A percentile compares a stretch with the other conserved stretches of the same genome.
phyloP scores from a whole-genome alignment of 768 basidiomycete species.

The Calocybe indica region DNA sequence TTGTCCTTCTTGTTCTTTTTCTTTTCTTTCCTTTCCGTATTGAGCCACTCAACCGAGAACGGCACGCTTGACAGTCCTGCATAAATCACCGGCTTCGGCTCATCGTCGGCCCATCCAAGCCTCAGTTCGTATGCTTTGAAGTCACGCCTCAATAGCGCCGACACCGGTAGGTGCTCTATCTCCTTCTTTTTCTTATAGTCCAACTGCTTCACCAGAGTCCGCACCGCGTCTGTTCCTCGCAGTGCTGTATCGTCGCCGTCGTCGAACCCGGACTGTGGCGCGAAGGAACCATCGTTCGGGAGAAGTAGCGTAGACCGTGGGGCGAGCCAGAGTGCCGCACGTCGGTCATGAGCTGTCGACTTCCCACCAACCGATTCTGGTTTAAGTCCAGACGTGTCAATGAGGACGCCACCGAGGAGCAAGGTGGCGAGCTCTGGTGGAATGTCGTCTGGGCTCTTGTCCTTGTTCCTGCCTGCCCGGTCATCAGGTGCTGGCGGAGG shows the following conservation, averaged over 20 bases:
- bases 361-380: constrained; percentile 52
- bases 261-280: no score
- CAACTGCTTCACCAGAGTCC: background rate
- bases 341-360: constrained; percentile 57
- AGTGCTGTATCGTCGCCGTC: no score
- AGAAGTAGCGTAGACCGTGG: constrained; percentile 44
- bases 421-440: constrained; percentile 69
- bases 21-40: constrained; percentile 40
- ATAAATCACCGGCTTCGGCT: constrained; percentile 31
- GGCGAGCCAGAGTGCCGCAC: constrained; percentile 60
- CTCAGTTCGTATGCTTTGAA: constrained; percentile 80
- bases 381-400: constrained; percentile 83
- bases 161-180: constrained; percentile 21
- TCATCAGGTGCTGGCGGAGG: background rate
- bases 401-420: constrained; percentile 73
- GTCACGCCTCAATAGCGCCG: constrained; percentile 82
- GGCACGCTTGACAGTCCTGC: constrained; percentile 86
- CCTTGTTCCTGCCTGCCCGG: no score
- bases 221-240: background rate
- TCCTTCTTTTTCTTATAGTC: background rate
- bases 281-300: background rate
- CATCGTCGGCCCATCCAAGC: constrained; percentile 33
- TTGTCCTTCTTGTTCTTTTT: constrained; percentile 30
- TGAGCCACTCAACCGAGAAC: constrained; percentile 36
- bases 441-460: constrained; percentile 23